Evolutionary conservation across 1,139 yeast species (phyloP), one percentile per base, ranked within the genome.

Genomic region (Nakaseomyces bracarensis): DNA sequence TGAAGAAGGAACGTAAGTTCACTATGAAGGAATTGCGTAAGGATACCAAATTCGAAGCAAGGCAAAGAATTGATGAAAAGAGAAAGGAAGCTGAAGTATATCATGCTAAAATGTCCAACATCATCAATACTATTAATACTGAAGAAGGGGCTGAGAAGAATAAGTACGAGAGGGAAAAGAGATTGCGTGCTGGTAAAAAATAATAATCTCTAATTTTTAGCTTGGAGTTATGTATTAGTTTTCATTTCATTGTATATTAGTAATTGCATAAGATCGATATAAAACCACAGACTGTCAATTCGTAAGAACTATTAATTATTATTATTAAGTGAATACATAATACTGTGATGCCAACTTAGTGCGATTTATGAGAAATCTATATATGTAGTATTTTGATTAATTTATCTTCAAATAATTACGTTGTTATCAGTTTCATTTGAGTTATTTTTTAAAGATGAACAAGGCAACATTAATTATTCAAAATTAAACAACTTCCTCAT

Each of bases 101-200:
- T 62, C 97, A 91, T 62, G 74, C 78, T 54, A 89, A 86, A 71
- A 84, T 91, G 86, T 83, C 94, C 38, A 75, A 74, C 50, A 80
- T 93, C 62, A 80, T 83, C 60, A 83, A 89, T 55, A 77, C 89
- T 43, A 84, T 89, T 57, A 82, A 83, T 49, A 85, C 96, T 2
- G 84, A 82, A 53, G 97, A 89, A 70, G 97, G 97, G 54, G 84
- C 93, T 5, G 96, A 86, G 58, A 82, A 84, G 71, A 89, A 91
- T 60, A 80, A 80, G 54, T 89, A 87, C 63, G 96, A 86, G 60
- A 73, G 87, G 49, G 97, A 87, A 59, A 82, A 77, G 71, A 79
- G 74, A 62, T 68, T 71, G 50, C 74, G 87, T 55, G 78, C 77
- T 61, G 65, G 68, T 25, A 70, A 70, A 44, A 63, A 64, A 51